Evolutionary conservation across 495 filamentous ascomycete species (phyloP), one percentile per base, ranked within the genome.

Genomic region (Beverwykella pulmonaria): DNA sequence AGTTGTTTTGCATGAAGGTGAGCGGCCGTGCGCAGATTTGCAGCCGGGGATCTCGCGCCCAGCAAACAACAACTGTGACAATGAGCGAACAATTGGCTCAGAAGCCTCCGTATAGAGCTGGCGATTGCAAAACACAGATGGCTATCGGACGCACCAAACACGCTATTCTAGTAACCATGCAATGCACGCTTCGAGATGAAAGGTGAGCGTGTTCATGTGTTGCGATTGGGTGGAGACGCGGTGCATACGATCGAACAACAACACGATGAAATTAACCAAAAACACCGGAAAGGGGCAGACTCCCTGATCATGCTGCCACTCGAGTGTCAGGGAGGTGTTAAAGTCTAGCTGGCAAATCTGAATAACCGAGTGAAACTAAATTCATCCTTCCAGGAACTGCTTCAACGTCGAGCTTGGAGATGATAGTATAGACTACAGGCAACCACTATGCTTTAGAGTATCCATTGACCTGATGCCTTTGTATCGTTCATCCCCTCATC

Each of bases 1-100:
- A 65, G 63, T 59, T 70, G 59, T 73, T 70, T 63, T 73, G 57
- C 52, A 64, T 44, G 20, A 27, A 50, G 48, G 6, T 23, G 48
- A 48, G 48, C 48, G 20, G 48, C 48, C 25, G 48, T 25, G 48
- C 48, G 25, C 48, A 23, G 48, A 50, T 50, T 50, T 50, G 48
- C 48, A 27, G 22, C 32, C 29, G 2, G 15, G 6, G 61, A 7
- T 26, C 61, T 15, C 49, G 30, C 4, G n/a, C 22, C 23, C 23
- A 17, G 34, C 14, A 26, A 27, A 30, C 54, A 58, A 39, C 22
- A 55, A 29, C 25, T 6, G n/a, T 29, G 26, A 55, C 26, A 32
- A 32, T 8, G 22, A 30, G 39, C 8, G 39, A 44, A 44, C 39
- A 44, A 44, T 44, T 55, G 22, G n/a, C 60, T 34, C n/a, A 26